Percentiles rank a stretch among this genome's conserved stretches.
phyloP scores from a whole-genome alignment of 306 rosid species.

The Acacia melanoxylon region DNA sequence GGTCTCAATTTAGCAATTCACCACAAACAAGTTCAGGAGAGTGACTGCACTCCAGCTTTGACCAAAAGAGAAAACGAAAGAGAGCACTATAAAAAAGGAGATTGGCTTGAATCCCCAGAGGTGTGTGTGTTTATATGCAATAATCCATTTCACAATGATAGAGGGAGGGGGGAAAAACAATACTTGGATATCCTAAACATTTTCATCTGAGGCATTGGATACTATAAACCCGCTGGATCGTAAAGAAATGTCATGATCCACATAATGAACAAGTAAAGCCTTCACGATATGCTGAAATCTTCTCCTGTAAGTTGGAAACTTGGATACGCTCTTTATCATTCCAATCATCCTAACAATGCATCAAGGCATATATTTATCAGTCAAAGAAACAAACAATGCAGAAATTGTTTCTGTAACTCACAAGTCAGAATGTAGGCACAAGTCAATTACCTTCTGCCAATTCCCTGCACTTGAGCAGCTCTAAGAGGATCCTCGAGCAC shows the following conservation, averaged over 20 bases:
- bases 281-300: constrained; percentile 67
- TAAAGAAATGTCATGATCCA: constrained; percentile 37
- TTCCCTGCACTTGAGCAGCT: constrained; percentile 85
- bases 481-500: constrained; percentile 56
- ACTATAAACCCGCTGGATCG: constrained; percentile 41
- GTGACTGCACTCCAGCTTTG: background rate
- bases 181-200: constrained; percentile 37
- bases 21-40: background rate
- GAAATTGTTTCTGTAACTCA: background rate
- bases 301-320: constrained; percentile 77
- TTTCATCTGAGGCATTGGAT: constrained; percentile 47
- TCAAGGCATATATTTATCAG: background rate
- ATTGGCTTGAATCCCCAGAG: constrained; percentile 5
- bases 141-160: constrained; percentile 15
- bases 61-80: background rate
- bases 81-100: background rate
- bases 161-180: background rate
- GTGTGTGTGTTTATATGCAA: constrained; percentile 41
- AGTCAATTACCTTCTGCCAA: constrained; percentile 64
- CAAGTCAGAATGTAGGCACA: background rate
- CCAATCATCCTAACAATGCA: constrained; percentile 70
- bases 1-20: background rate
- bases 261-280: constrained; percentile 41
- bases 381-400: background rate
- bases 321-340: constrained; percentile 63